A percentile compares a stretch with the other conserved stretches of the same genome.
These are phyloP conservation scores for Cicer pinnatifidum DNA, from an alignment of 306 rosid genomes.

Conservation along the genomic window DNA sequence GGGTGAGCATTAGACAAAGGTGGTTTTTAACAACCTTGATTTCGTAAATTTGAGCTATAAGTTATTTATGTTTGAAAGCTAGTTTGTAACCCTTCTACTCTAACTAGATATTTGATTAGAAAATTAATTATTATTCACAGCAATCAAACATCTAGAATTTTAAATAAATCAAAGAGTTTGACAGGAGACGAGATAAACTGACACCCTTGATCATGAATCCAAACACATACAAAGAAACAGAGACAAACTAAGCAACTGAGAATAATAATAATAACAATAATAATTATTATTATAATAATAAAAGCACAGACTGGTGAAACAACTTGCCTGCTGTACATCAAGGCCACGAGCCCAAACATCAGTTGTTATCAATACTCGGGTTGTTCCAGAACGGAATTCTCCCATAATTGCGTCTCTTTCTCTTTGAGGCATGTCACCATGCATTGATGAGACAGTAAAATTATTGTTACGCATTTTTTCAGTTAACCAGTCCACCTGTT, in stretches of 20 bases:
- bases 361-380: constrained; percentile 94
- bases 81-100: background rate
- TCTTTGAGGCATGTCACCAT: constrained; percentile 98
- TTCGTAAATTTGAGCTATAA: background rate
- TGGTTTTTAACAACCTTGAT: no score
- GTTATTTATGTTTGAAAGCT: background rate
- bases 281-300: no score
- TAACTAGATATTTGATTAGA: background rate
- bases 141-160: background rate
- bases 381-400: constrained; percentile 85
- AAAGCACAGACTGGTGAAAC: background rate
- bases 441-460: constrained; percentile 96
- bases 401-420: constrained; percentile 97
- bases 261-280: no score
- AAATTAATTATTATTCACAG: background rate
- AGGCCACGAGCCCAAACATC: constrained; percentile 99
- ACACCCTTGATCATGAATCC: background rate
- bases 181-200: background rate
- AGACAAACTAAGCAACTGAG: background rate
- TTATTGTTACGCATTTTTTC: constrained; percentile 96
- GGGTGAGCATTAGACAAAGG: background rate
- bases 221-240: background rate
- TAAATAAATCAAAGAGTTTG: background rate
- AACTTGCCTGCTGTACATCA: constrained; percentile 97
- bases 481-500: constrained; percentile 95